phyloP scores from a whole-genome alignment of 768 basidiomycete species.

The Phlegmacium glaucopus region DNA sequence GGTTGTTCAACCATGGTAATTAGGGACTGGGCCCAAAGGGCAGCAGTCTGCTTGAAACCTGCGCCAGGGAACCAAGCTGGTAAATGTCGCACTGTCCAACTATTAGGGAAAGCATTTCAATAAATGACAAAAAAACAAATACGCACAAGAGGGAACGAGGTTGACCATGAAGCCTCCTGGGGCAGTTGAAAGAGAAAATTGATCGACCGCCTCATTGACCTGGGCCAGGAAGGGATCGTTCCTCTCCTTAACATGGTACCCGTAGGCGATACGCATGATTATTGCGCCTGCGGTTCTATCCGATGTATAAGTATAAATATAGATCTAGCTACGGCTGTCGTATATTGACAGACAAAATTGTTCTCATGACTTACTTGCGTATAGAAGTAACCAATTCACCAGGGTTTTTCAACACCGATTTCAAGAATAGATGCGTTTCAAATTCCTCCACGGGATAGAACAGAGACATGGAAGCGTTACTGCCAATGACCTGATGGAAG shows the following conservation, averaged over 20 bases:
- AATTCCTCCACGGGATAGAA: constrained; percentile 36
- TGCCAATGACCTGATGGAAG: constrained; percentile 41
- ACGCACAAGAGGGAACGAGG: constrained; percentile 42
- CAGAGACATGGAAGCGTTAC: constrained; percentile 29
- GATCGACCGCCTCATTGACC: constrained; percentile 34
- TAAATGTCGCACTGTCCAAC: constrained; percentile 38
- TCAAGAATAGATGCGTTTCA: constrained; percentile 38
- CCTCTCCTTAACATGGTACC: constrained; percentile 36
- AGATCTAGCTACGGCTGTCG: too few species aligned
- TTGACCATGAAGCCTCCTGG: constrained; percentile 48
- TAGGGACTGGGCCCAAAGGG: constrained; percentile 39
- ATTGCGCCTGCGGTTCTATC: constrained; percentile 40
- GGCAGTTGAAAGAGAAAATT: constrained; percentile 36
- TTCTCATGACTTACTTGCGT: constrained; percentile 29
- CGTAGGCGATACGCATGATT: constrained; percentile 42
- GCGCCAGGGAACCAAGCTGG: constrained; percentile 62
- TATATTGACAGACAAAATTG: neutral
- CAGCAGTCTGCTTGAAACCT: constrained; percentile 46
- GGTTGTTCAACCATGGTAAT: constrained; percentile 45
- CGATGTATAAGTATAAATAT: neutral
- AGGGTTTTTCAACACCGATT: constrained; percentile 32
- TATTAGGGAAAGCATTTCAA: neutral
- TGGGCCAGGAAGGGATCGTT: constrained; percentile 37
- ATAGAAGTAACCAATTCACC: constrained; percentile 30
- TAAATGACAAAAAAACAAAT: neutral